Conservation (phyloP, 2,329 filamentous ascomycete species). For the Microdochium bolleyi region DNA sequence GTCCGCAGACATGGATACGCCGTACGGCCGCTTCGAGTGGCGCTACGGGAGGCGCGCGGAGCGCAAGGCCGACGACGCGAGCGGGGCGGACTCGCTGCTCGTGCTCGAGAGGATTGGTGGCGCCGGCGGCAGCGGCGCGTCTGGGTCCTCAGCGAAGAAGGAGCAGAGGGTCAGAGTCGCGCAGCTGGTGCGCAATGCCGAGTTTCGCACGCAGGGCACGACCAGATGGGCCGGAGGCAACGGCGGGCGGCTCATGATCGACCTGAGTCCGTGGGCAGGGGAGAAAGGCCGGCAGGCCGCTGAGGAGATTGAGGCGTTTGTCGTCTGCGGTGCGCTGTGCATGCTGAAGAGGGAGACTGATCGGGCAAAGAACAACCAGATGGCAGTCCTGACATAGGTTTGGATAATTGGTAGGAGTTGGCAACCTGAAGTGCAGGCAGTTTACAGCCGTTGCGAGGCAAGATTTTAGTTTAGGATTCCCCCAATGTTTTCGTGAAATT, state of each 20-base stretch:
- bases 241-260: constrained; percentile 6
- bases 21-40: constrained; percentile 7
- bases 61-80: neutral
- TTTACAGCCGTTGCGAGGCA: too few species aligned
- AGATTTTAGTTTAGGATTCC: too few species aligned
- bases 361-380: constrained; percentile 3
- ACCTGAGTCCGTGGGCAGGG: constrained; percentile 3
- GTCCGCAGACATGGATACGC: constrained; percentile 3
- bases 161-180: constrained; percentile 2
- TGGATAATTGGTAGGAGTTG: too few species aligned
- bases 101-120: constrained; percentile 3
- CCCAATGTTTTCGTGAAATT: too few species aligned
- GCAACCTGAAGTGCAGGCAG: too few species aligned
- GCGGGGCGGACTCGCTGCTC: constrained; percentile 5
- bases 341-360: constrained; percentile 7
- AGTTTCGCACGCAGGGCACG: constrained; percentile 5
- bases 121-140: neutral
- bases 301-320: constrained; percentile 4
- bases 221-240: constrained; percentile 4
- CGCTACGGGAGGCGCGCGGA: constrained; percentile 6
- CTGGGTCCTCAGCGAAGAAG: neutral
- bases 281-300: neutral
- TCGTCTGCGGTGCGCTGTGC: constrained; percentile 4
- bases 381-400: constrained; percentile 1
- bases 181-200: constrained; percentile 5